A percentile compares a stretch with the other conserved stretches of the same genome.
Evolutionary conservation across 1,284 basidiomycete genomes (phyloP).

Genomic region (Ceratobasidium papillatum): DNA sequence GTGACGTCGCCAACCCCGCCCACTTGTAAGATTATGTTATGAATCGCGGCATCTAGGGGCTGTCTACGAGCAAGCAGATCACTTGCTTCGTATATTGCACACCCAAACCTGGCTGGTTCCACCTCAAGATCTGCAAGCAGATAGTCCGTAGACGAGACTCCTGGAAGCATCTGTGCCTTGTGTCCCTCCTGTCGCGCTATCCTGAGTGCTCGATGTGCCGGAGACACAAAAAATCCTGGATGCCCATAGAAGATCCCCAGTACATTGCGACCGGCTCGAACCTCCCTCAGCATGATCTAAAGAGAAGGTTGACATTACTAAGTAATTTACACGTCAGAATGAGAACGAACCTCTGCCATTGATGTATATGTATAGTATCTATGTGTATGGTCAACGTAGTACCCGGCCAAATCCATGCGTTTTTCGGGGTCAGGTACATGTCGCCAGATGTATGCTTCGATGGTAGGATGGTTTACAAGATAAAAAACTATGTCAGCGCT

Average conservation of each 20-base stretch:
- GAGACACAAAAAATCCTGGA: neutral
- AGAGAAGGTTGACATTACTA: neutral
- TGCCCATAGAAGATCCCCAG: slow-evolving; percentile 9
- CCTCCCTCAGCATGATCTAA: neutral
- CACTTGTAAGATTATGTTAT: slow-evolving; percentile 5
- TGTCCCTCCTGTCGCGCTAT: neutral
- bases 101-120: neutral
- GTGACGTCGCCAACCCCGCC: neutral
- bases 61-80: neutral
- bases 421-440: too few species aligned
- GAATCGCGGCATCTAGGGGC: neutral
- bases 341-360: neutral
- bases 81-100: neutral
- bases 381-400: neutral
- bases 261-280: neutral
- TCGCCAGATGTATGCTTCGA: neutral
- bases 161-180: neutral
- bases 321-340: too few species aligned
- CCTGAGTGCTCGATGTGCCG: neutral
- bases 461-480: neutral
- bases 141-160: neutral
- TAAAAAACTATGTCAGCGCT: neutral
- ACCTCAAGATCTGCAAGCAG: neutral
- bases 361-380: neutral
- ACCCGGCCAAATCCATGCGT: neutral